These are phyloP conservation scores for Xylaria sp. DNA, from an alignment of 2,329 filamentous ascomycete genomes.

Conservation along the genomic window DNA sequence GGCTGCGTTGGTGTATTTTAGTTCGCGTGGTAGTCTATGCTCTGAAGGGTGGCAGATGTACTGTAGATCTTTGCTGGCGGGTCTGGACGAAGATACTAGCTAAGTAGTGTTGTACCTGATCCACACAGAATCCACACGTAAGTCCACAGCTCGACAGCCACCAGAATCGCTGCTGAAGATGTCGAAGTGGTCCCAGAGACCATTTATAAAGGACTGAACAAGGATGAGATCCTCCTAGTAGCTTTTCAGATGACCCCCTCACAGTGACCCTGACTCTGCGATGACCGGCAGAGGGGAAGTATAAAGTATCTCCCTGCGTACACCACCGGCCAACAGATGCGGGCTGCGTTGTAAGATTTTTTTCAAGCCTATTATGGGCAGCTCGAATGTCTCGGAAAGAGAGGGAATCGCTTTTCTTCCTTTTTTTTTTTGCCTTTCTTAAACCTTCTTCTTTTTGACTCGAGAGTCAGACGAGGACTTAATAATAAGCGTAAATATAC, in stretches of 20 bases:
- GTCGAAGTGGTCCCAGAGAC: slow-evolving; percentile 40
- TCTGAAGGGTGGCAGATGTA: slow-evolving; percentile 48
- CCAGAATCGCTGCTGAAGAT: slow-evolving; percentile 46
- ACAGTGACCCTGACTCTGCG: slow-evolving; percentile 33
- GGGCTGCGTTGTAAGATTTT: slow-evolving; percentile 1
- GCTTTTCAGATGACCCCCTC: slow-evolving; percentile 39
- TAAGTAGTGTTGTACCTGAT: slow-evolving; percentile 42
- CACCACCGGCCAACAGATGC: slow-evolving; percentile 24
- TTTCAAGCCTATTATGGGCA: neutral
- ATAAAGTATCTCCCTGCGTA: slow-evolving; percentile 5
- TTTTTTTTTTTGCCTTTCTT: neutral
- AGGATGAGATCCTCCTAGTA: slow-evolving; percentile 44
- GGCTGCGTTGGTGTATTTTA: slow-evolving; percentile 54
- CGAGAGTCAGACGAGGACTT: slow-evolving; percentile 11
- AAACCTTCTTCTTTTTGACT: no score
- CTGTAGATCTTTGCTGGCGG: slow-evolving; percentile 48
- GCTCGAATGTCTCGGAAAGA: neutral
- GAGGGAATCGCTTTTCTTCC: neutral
- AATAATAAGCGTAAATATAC: slow-evolving; percentile 6
- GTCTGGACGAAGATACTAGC: slow-evolving; percentile 45
- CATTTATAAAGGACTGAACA: slow-evolving; percentile 42
- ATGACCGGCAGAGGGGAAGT: slow-evolving; percentile 27
- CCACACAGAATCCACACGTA: slow-evolving; percentile 43
- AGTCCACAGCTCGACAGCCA: slow-evolving; percentile 47
- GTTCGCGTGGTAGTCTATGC: slow-evolving; percentile 49